These are phyloP conservation scores for Penicillium sp. DNA, from an alignment of 2,329 filamentous ascomycete species.

Conservation along the genomic window DNA sequence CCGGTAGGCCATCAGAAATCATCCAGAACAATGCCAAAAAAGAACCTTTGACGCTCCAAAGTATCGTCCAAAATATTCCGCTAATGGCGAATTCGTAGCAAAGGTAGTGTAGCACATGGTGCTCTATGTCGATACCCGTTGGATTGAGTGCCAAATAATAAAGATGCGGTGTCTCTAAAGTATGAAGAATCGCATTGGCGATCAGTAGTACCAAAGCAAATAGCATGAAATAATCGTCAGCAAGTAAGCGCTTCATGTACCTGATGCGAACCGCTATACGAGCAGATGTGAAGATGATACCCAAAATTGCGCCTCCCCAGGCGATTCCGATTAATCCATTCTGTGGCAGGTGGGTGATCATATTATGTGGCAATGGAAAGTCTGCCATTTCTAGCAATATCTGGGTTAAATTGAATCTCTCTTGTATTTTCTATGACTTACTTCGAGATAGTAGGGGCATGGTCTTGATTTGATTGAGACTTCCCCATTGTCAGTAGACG, in stretches of 20 bases:
- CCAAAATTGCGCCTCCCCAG: conserved; percentile 20
- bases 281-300: conserved; percentile 14
- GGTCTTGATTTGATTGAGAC: neutral
- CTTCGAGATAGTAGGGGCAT: neutral
- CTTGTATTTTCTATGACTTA: neutral
- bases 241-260: conserved; percentile 15
- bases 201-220: conserved; percentile 16
- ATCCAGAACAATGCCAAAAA: conserved; percentile 24
- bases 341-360: conserved; percentile 14
- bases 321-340: conserved; percentile 19
- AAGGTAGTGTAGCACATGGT: conserved; percentile 15
- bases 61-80: conserved; percentile 22
- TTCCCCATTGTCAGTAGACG: neutral
- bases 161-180: conserved; percentile 20
- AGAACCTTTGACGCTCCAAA: conserved; percentile 23
- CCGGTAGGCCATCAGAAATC: conserved; percentile 16
- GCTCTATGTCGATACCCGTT: conserved; percentile 9
- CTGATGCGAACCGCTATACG: conserved; percentile 18
- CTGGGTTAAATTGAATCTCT: neutral
- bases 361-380: conserved; percentile 2
- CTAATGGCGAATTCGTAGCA: conserved; percentile 22
- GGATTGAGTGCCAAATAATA: conserved; percentile 18
- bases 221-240: conserved; percentile 23
- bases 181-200: conserved; percentile 20
- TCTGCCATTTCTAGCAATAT: neutral